Base-by-base conservation (phyloP, 192 early-diverging fungal genomes). In the Anaeromyces robustus region DNA sequence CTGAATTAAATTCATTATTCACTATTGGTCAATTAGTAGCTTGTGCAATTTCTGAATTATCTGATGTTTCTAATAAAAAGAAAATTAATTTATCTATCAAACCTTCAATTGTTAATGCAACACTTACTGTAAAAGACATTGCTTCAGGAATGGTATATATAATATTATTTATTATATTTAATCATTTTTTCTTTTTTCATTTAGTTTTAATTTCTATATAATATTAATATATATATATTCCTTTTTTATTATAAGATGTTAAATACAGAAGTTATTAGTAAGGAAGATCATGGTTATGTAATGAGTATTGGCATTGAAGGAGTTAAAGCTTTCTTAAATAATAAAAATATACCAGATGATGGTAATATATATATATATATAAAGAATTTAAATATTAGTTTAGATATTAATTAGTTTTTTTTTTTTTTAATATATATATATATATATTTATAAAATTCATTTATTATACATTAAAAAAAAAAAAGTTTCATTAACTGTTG, bases 271-370 rank as follows among this genome's bases (percentile, higher is more conserved):
- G 90, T 98, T 29, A 85, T 91, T 80, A 94, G 93, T 82, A 88
- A 94, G 6, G 96, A 98, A 86, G 97, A 98, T 86, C 95, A 95
- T 82, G 97, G 97, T 30, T 97, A 96, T 80, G 88, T 97, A 59
- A 82, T 98, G 28, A 90, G 88, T 29, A 84, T 91, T 26, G 96
- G 96, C 26, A 83, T 98, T 52, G 85, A 86, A 22, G 86, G 86
- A 18, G 77, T 94, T 12, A 85, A 90, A 52, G 93, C 92, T 19
- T 98, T 98, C 82, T 82, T 96, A 78, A 88, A 92, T 29, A 87
- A 92, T 68, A 87, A 89, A 37, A 89, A 92, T 30, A 90, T 68
- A 68, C 52, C 52, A 68, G 52, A 68, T 28, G 52, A 68, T 68
- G 52, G 52, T 68, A 68, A n/a, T n/a, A n/a, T n/a, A n/a, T n/a